Evolutionary conservation across 257 asterid species (phyloP), one percentile per base, ranked within the genome.

Genomic region (Linaria vulgaris): DNA sequence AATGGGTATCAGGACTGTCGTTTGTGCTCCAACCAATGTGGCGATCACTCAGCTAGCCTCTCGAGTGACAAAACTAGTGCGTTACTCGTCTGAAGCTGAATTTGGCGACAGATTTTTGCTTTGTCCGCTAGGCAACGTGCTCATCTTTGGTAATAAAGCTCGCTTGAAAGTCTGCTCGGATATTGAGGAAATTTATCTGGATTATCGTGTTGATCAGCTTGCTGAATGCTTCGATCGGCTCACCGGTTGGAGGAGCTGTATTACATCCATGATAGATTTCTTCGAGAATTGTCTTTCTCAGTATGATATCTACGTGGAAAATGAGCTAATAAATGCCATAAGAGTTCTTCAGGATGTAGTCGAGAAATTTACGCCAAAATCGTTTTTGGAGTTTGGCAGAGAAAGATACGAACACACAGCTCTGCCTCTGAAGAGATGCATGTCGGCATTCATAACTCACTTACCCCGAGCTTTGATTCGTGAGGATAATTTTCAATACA

Each of bases 11-110:
- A 73, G 86, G 64, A 81, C 83, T 8, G 80, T 85, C 12, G 20
- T 76, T 13, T 85, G 94, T 71, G 84, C 94, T 4, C 90, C 88
- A 3, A 83, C 95, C 12, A 83, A 86, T 65, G 76, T 83, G 45
- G 95, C 95, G 16, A 72, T 83, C 16, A 73, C 64, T 4, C 82
- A 76, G 63, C 63, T 86, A 16, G 86, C 86, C n/a, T 53, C 83
- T 50, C 72, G 86, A 1, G 79, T 86, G n/a, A 9, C 71, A 9
- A 69, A 72, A 19, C 69, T 72, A 20, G 41, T 73, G 30, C 66
- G 54, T 22, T 68, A 64, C 20, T 73, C 79, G 25, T 72, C 31
- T 56, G 21, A 63, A 15, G 39, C 20, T 69, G 74, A 68, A 39
- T 44, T 31, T 23, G 59, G 43, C 67, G 31, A 25, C 3, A 15